Evolutionary conservation across 495 filamentous ascomycete genomes (phyloP), one percentile per base, ranked within the genome.

Genomic region (Neurospora sp.): DNA sequence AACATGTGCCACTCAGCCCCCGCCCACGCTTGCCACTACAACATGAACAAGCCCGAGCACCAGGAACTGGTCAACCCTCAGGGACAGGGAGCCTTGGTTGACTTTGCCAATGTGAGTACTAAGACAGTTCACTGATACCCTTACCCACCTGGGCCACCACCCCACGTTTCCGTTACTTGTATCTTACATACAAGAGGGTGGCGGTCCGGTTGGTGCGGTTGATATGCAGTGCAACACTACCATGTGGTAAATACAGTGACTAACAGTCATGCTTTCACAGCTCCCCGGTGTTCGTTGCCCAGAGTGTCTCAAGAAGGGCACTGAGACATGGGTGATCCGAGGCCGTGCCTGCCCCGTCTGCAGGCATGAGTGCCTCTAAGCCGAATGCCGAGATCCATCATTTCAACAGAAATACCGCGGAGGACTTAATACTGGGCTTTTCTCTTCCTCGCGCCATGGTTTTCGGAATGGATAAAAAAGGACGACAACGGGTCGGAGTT

Each of bases 271-370:
- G n/a, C 40, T 48, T n/a, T 12, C 39, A 69, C 68, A 73, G 70
- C 70, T 80, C 69, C 78, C 78, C 39, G 78, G 78, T 14, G 76
- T 80, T 22, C 78, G 76, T 69, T 84, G 82, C 72, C 77, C 81
- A 40, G 81, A 78, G 8, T 85, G 82, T 70, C 78, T 80, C 68
- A 74, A 71, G 38, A 78, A 78, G 18, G 82, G 82, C 42, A 27
- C 78, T 38, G 82, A 83, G 27, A 79, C 81, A 46, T 84, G 82
- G 82, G 82, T 84, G 27, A 81, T 83, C 31, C 81, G 77, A 42
- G 82, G 82, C 22, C 74, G 76, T 40, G 74, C 78, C 1, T 84
- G 82, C 61, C 74, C 73, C 2, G 70, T 78, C 40, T 84, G 82
- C 70, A 77, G 81, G 9, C 82, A 82, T 16, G 39, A 74, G 18